Base-by-base conservation (phyloP, 371 early-diverging fungal species). In the Coemansia linderi region DNA sequence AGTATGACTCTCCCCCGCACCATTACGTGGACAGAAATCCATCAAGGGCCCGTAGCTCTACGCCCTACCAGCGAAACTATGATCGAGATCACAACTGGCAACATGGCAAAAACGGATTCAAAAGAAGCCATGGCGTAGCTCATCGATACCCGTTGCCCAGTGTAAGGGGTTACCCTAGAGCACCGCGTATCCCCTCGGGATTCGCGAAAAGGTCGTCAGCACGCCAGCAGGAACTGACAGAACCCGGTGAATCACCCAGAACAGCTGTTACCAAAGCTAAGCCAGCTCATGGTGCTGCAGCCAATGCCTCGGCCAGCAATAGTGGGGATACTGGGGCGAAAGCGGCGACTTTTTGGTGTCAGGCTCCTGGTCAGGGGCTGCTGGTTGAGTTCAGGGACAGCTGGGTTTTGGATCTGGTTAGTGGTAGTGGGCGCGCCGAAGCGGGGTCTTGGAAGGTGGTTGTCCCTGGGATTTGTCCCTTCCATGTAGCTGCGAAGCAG, bases 391-490 rank as follows among this genome's bases (percentile, higher is more conserved):
- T 74, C 33, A n/a, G 19, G n/a, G 72, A 59, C 8, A 50, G 13
- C 3, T 59, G 48, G 52, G 29, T 72, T 1, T 19, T 71, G 29
- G 38, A 54, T 7, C 58, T 72, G 31, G 54, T 72, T 5, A 36
- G 39, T 33, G 58, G 59, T 2, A 27, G 37, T 9, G 1, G 10
- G 12, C 46, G 7, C 8, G 13, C 36, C 1, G 24, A 6, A 8
- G 13, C n/a, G 4, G 48, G 22, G 36, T 41, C 24, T 46, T 60
- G 31, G 19, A 48, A 17, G 1, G 46, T 73, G 8, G 36, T 62
- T 7, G 54, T 75, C 1, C 74, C 40, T 1, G 76, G 73, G 0
- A 39, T 75, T 8, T 75, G 73, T 27, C 76, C 76, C 4, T 75
- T 75, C 62, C 76, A 75, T 12, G 37, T 75, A 0, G 17, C 61